Conservation (phyloP, 2,329 filamentous ascomycete species). For the Elsinoe arachidis region DNA sequence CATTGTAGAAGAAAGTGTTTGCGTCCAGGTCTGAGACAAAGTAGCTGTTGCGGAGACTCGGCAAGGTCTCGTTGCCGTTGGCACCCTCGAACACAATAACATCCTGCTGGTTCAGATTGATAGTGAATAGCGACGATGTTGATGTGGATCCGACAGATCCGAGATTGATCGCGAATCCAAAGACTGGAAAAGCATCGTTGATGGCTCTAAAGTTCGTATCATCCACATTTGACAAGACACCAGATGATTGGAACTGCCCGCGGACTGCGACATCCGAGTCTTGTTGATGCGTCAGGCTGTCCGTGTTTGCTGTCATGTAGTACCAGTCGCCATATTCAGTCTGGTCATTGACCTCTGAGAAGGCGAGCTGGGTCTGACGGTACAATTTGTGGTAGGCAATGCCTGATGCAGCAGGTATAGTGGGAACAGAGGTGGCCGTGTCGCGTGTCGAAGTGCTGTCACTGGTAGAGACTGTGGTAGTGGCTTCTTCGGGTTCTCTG, state of each 20-base stretch:
- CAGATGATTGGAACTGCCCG: constrained; percentile 34
- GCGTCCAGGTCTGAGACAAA: constrained; percentile 35
- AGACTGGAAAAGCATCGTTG: constrained; percentile 42
- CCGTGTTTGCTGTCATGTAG: constrained; percentile 39
- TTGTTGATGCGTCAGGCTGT: constrained; percentile 39
- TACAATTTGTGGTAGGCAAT: constrained; percentile 24
- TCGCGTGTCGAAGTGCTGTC: neutral
- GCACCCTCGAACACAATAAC: constrained; percentile 45
- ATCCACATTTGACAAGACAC: constrained; percentile 35
- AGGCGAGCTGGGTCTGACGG: constrained; percentile 28
- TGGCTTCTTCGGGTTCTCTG: neutral
- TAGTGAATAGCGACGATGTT: constrained; percentile 38
- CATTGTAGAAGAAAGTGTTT: constrained; percentile 40
- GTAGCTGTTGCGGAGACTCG: constrained; percentile 46
- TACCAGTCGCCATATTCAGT: constrained; percentile 48
- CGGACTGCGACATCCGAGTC: constrained; percentile 41
- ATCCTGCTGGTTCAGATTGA: constrained; percentile 42
- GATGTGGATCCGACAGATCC: constrained; percentile 34
- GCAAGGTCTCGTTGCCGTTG: constrained; percentile 30
- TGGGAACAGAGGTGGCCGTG: neutral
- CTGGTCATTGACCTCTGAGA: constrained; percentile 40
- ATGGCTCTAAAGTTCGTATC: constrained; percentile 43
- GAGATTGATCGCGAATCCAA: constrained; percentile 44
- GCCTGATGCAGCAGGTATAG: constrained; percentile 8
- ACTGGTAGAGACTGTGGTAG: neutral